Evolutionary conservation across 2,329 filamentous ascomycete species (phyloP), one percentile per base, ranked within the genome.

Genomic region (Claviceps purpurea): DNA sequence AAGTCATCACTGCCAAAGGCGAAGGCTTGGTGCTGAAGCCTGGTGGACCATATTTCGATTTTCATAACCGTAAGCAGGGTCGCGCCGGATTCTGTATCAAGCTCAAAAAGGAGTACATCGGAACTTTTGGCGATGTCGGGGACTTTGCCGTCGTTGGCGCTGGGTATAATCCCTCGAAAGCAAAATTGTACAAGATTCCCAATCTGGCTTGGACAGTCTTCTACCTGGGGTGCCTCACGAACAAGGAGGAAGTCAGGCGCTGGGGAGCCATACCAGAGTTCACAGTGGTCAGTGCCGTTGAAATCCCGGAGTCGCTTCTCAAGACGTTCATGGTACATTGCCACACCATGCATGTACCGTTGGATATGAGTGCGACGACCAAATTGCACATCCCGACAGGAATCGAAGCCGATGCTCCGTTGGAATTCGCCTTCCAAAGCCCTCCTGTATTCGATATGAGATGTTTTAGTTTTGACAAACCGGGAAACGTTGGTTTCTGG

Each of bases 21-120:
- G 90, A 96, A 69, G 90, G 90, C 0, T 73, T 93, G 16, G 82
- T 95, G 0, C 65, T 95, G 49, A 95, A 95, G 65, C 81, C 85
- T 0, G 82, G 89, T 54, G 80, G 85, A 24, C 81, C 89, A 0
- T 95, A 95, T 62, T 87, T 95, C 56, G 71, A 79, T 52, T 78
- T 75, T 56, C 62, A 56, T 34, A 60, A 60, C 45, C 59, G 57
- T 46, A 59, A 59, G 43, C 58, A 68, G 59, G 56, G 72, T 34
- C 71, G 70, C 54, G 62, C 65, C 2, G 71, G 71, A 14, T 73
- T 70, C 52, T 85, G 81, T 63, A 87, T 95, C 61, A 95, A 95
- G 67, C 67, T 95, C 43, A 95, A 95, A 66, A 89, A 89, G 60
- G 87, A 93, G 61, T 95, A 94, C 60, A 68, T 95, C 40, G 74